Evolutionary conservation across 106 monocot genomes (phyloP), one percentile per base, ranked within the genome.

Genomic region (Allium sativum): DNA sequence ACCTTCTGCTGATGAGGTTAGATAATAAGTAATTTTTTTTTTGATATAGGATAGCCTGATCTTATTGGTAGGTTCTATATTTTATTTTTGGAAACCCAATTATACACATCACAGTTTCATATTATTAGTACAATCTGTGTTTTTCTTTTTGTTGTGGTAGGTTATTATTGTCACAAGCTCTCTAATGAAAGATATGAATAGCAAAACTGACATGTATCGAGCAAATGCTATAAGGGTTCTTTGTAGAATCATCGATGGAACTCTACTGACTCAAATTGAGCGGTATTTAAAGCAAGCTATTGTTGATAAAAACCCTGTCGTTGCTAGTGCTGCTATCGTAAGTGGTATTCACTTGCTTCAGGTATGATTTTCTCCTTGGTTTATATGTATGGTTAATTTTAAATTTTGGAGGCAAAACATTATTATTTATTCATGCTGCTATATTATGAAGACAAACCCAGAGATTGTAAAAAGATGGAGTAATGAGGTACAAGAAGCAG

Each of bases 391-490:
- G 31, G 5, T 31, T 31, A 31, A 31, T 31, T 31, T 31, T 31
- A 31, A 31, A 31, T 31, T 31, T 31, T 31, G 31, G 31, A 31
- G 31, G 31, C 31, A 31, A 31, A 31, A 31, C 31, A 31, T 31
- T 31, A 31, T 31, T 31, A 31, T 31, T 31, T 31, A 31, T 2
- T 31, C 31, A 31, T 31, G 31, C 31, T 31, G 31, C 31, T 31
- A 5, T 18, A 46, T 80, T 48, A 31, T 3, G 61, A 66, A 92
- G 98, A 83, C 88, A 69, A 99, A 79, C 65, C 92, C 98, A 18
- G 98, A 99, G 57, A 87, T 99, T 68, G 98, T 99, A 66, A 99
- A 99, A 63, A 85, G 98, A 58, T 99, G 98, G 98, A 99, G 88
- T 71, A 99, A 99, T 62, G 98, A 99, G 78, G 98, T 99, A n/a